phyloP scores from a whole-genome alignment of 768 basidiomycete genomes.

The Lepiota subincarnata region DNA sequence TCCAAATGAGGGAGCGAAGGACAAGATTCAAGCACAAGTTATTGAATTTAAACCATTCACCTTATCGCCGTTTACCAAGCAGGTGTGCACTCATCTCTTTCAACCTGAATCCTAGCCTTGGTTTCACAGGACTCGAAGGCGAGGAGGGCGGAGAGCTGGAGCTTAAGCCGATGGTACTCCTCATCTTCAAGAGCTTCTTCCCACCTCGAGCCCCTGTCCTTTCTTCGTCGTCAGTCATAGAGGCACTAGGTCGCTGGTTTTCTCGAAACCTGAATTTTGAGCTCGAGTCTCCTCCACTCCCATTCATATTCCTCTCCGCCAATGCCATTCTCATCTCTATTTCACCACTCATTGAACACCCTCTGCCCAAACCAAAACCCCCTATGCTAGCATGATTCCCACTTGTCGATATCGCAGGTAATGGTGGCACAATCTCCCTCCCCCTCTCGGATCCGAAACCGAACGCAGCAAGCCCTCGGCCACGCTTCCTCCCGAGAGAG shows the following conservation, averaged over 20 bases:
- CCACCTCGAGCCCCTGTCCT: background rate
- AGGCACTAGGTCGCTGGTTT: background rate
- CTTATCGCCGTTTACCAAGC: conserved; percentile 6
- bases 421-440: background rate
- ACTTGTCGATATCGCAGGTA: background rate
- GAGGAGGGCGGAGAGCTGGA: background rate
- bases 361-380: conserved; percentile 15
- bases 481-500: conserved; percentile 3
- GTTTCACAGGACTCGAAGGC: conserved; percentile 2
- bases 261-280: conserved; percentile 5
- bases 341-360: conserved; percentile 58
- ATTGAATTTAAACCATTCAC: background rate
- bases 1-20: background rate
- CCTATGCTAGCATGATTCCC: background rate
- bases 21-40: background rate
- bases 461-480: background rate
- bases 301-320: conserved; percentile 22
- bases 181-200: background rate
- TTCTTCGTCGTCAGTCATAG: conserved; percentile 2
- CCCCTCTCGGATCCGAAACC: conserved; percentile 2
- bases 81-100: conserved; percentile 7
- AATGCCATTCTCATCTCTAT: conserved; percentile 55
- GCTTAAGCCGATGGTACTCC: conserved; percentile 1
- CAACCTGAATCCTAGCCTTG: conserved; percentile 1
- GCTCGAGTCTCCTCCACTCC: background rate